A percentile compares a stretch with the other conserved stretches of the same genome.
These are phyloP conservation scores for Thalassiosira livingstoniorum DNA, from an alignment of 352 stramenopile species.

Conservation along the genomic window DNA sequence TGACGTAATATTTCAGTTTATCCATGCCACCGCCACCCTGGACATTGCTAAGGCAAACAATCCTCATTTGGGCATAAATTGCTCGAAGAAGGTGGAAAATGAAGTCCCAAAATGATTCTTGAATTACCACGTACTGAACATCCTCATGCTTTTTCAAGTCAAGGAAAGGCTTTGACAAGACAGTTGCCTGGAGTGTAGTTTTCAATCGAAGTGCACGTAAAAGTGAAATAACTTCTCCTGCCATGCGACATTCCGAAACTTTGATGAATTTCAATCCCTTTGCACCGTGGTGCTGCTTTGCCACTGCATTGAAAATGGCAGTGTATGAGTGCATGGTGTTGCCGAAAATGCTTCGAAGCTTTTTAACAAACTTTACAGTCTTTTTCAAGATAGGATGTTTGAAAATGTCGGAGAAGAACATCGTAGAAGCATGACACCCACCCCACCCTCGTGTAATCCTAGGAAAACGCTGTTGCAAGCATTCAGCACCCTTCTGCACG, in stretches of 20 bases:
- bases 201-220: background rate
- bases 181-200: background rate
- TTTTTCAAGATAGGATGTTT: background rate
- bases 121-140: background rate
- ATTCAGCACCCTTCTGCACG: background rate
- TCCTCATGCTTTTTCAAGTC: background rate
- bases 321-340: background rate
- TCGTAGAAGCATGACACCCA: background rate
- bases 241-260: slow-evolving; percentile 4
- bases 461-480: background rate
- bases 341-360: background rate
- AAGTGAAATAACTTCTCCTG: background rate
- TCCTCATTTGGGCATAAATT: slow-evolving; percentile 15
- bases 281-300: background rate
- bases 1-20: slow-evolving; percentile 17
- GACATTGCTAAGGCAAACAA: slow-evolving; percentile 7
- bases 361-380: background rate
- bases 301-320: background rate
- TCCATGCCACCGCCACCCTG: slow-evolving; percentile 3
- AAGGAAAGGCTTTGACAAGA: background rate
- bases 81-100: background rate
- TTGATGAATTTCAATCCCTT: background rate
- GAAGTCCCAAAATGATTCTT: background rate
- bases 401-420: background rate
- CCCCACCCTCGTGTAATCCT: background rate